phyloP scores from a whole-genome alignment of 2,329 filamentous ascomycete genomes.

The Cladosporium phlei region DNA sequence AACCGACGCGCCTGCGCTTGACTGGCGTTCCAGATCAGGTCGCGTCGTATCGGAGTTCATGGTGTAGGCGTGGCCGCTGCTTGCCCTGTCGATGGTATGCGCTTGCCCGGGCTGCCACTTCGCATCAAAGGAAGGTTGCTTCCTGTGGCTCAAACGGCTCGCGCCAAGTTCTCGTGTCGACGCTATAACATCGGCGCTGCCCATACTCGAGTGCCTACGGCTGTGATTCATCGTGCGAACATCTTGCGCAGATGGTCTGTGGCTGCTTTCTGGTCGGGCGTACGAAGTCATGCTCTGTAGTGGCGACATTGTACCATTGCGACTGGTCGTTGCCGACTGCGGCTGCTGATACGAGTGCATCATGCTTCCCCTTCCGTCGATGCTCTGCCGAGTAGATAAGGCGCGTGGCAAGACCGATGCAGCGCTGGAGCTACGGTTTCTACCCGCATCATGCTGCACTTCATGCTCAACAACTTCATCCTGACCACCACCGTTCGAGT shows the following conservation, averaged over 20 bases:
- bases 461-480: conserved; percentile 30
- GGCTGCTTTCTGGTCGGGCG: conserved; percentile 28
- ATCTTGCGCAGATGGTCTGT: conserved; percentile 33
- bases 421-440: conserved; percentile 43
- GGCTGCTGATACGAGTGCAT: conserved; percentile 13
- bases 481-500: conserved; percentile 31
- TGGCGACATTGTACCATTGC: conserved; percentile 29
- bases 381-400: conserved; percentile 20
- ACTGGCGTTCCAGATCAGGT: conserved; percentile 4
- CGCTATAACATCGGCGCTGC: conserved; percentile 69
- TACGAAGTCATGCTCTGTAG: conserved; percentile 31
- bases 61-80: conserved; percentile 17
- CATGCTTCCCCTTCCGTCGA: conserved; percentile 17
- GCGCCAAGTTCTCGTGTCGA: conserved; percentile 18
- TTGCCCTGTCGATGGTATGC: neutral
- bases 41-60: conserved; percentile 2
- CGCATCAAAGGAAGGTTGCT: conserved; percentile 56
- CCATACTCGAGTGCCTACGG: conserved; percentile 81
- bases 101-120: conserved; percentile 42
- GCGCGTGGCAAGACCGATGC: conserved; percentile 12
- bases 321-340: conserved; percentile 26
- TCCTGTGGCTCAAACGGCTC: conserved; percentile 40
- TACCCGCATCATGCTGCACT: conserved; percentile 39
- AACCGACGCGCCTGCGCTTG: neutral
- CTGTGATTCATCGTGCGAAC: conserved; percentile 63